phyloP scores from a whole-genome alignment of 164 flowering plant species.

The Umbellularia californica region DNA sequence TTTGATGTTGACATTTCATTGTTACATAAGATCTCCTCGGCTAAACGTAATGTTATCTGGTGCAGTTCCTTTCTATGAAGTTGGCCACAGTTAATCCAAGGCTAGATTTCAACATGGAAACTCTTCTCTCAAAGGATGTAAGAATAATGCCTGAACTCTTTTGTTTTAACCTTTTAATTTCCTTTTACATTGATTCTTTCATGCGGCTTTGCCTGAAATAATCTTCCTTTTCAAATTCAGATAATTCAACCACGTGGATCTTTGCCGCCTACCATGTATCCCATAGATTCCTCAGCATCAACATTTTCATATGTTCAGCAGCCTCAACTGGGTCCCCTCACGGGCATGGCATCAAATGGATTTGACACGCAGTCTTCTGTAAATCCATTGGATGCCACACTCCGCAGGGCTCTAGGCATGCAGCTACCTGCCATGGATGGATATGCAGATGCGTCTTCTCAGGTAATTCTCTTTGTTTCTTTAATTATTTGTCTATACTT shows the following conservation, averaged over 20 bases:
- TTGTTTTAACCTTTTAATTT: no score
- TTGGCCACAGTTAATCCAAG: slow-evolving; percentile 68
- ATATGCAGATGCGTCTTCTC: slow-evolving; percentile 38
- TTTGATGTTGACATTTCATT: neutral
- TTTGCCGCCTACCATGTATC: slow-evolving; percentile 33
- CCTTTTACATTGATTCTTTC: neutral
- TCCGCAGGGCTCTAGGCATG: slow-evolving; percentile 31
- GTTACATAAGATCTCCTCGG: neutral
- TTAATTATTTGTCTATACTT: neutral
- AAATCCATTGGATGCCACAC: slow-evolving; percentile 33
- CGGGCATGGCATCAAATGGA: slow-evolving; percentile 26
- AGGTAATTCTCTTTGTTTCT: slow-evolving; percentile 38
- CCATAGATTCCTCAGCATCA: slow-evolving; percentile 38
- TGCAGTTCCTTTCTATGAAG: slow-evolving; percentile 84
- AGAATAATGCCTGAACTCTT: slow-evolving; percentile 12
- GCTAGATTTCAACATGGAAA: slow-evolving; percentile 52
- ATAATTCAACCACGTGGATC: slow-evolving; percentile 49
- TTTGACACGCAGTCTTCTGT: slow-evolving; percentile 31
- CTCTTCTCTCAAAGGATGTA: slow-evolving; percentile 61
- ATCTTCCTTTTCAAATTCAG: slow-evolving; percentile 23
- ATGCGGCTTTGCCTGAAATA: slow-evolving; percentile 1
- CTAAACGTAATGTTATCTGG: neutral
- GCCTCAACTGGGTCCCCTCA: slow-evolving; percentile 34
- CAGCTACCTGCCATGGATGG: slow-evolving; percentile 47
- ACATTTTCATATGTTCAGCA: slow-evolving; percentile 46